Conservation (phyloP, 306 rosid species). For the Gastrolobium villosum region DNA sequence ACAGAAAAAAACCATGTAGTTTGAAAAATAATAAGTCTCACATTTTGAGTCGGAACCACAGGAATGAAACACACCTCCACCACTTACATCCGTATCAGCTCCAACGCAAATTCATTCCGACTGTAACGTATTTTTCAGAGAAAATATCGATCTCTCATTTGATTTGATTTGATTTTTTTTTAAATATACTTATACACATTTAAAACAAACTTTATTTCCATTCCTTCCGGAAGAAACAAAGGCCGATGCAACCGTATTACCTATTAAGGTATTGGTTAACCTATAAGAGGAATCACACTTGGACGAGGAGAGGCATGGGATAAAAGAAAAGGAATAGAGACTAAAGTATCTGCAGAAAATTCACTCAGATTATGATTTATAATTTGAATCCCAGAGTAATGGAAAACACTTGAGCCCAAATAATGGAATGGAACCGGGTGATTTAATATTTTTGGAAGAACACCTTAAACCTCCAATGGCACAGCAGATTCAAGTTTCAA, state of each 20-base stretch:
- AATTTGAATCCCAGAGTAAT: neutral
- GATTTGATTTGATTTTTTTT: no score
- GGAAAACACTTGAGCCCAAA: neutral
- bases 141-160: no score
- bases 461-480: constrained; percentile 61
- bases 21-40: no score
- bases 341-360: constrained; percentile 25
- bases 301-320: neutral
- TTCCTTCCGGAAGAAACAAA: neutral
- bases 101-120: no score
- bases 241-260: neutral
- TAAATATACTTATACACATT: neutral
- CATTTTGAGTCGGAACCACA: no score
- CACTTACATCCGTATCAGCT: no score
- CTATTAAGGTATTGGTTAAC: neutral
- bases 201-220: neutral
- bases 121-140: no score
- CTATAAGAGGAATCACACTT: constrained; percentile 17
- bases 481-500: constrained; percentile 80
- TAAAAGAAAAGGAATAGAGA: neutral
- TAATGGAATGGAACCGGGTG: constrained; percentile 23
- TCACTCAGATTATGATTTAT: constrained; percentile 31
- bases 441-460: constrained; percentile 23
- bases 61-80: no score
- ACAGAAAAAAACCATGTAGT: no score